Base-by-base conservation (phyloP, 2,329 filamentous ascomycete genomes). In the Cercospora brassicicola region DNA sequence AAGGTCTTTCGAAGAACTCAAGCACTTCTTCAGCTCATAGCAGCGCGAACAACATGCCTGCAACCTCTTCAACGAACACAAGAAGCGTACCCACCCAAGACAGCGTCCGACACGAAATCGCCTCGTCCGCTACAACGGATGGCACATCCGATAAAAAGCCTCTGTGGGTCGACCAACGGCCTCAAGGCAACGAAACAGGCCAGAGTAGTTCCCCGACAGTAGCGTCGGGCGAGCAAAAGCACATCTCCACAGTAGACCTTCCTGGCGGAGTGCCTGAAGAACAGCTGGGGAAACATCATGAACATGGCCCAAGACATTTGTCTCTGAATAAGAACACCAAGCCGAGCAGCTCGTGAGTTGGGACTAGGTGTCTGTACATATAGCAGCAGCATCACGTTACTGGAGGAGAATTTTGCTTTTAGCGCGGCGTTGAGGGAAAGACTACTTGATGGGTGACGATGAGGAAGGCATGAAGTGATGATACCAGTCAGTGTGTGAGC, bases 211-310 rank as follows among this genome's bases (percentile, higher is more conserved):
- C 11, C 71, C 72, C 18, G 74, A 77, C 2, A 67, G 65, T 67
- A 13, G 55, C 33, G 33, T 63, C 30, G 7, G 68, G 68, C 9
- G 62, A 64, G 33, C 62, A 59, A 59, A 30, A 23, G 10, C 78
- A 79, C 64, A 73, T 80, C 10, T 77, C 77, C 0, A 83, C 81
- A 1, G 72, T 75, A n/a, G 78, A 81, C n/a, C 73, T 83, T 3
- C 81, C 82, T 0, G 81, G 76, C 42, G 82, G 82, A 2, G 73
- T 74, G 26, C 79, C 80, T 10, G 80, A 82, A 69, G 73, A 76
- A 7, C 75, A 83, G 57, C 74, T 81, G 73, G 76, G 79, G 60
- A 67, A 64, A 42, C 62, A 65, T 26, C 63, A 65, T 28, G 67
- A 70, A 42, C 68, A 69, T 59, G 64, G 55, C 23, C 57, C 66